Evolutionary conservation across 2,329 filamentous ascomycete species (phyloP).

Genomic region (Trichoderma lentiforme): DNA sequence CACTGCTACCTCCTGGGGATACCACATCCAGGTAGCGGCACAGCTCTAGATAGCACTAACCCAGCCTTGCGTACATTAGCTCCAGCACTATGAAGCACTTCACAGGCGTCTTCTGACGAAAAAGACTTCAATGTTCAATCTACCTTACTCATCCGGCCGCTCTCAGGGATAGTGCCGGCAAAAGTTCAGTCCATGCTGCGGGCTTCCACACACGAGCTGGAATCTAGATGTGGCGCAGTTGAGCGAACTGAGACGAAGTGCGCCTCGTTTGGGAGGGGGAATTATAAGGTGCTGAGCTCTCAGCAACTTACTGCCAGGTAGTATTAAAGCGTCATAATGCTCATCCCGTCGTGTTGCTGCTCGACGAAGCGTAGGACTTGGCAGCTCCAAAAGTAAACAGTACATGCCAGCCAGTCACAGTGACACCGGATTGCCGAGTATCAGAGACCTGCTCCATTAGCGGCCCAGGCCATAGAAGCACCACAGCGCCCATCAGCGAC

Average conservation of each 20-base stretch:
- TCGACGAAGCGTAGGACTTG: neutral
- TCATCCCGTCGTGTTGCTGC: neutral
- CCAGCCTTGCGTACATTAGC: neutral
- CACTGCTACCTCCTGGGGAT: neutral
- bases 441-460: neutral
- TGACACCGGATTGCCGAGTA: neutral
- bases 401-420: neutral
- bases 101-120: neutral
- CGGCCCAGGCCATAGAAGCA: slow-evolving; percentile 11
- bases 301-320: neutral
- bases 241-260: slow-evolving; percentile 9
- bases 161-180: neutral
- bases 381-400: neutral
- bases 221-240: slow-evolving; percentile 12
- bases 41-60: neutral
- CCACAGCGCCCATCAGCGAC: slow-evolving; percentile 15
- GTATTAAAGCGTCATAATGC: neutral
- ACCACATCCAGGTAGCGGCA: neutral
- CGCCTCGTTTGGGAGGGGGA: slow-evolving; percentile 12
- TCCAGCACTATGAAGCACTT: neutral
- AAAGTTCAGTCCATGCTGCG: neutral
- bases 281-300: neutral
- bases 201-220: slow-evolving; percentile 7
- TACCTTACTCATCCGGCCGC: slow-evolving; percentile 7
- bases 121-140: neutral